Percentiles rank a stretch among this genome's conserved stretches.
Evolutionary conservation across 139 green algal species (phyloP).

Genomic region (Closterium sp.): DNA sequence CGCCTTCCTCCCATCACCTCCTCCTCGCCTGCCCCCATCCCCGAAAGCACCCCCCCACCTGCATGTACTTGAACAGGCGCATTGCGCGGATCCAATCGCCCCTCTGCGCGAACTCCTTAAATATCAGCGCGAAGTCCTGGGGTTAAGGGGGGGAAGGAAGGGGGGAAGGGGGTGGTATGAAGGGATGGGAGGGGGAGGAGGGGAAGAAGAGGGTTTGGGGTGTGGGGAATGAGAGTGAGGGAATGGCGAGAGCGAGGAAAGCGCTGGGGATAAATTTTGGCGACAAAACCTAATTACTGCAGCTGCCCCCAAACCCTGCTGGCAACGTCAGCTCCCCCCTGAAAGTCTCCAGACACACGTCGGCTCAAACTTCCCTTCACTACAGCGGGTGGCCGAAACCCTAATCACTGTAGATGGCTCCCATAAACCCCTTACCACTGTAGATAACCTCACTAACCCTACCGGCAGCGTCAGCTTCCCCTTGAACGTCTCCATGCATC

Average conservation of each 20-base stretch:
- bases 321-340: slow-evolving; percentile 19
- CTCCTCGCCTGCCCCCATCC: background rate
- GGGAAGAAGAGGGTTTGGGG: background rate
- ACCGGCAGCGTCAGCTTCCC: slow-evolving; percentile 32
- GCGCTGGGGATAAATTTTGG: too few relatives aligned
- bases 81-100: slow-evolving; percentile 18
- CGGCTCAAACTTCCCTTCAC: too few relatives aligned
- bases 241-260: too few relatives aligned
- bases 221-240: too few relatives aligned
- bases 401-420: too few relatives aligned
- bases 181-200: background rate
- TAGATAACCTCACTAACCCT: background rate
- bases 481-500: slow-evolving; percentile 44
- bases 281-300: too few relatives aligned
- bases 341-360: slow-evolving; percentile 31
- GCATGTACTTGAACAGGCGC: slow-evolving; percentile 41
- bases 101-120: slow-evolving; percentile 25
- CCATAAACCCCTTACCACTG: too few relatives aligned
- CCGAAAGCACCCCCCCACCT: background rate
- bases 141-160: too few relatives aligned
- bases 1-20: too few relatives aligned
- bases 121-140: slow-evolving; percentile 31
- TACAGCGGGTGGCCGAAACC: too few relatives aligned
- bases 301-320: slow-evolving; percentile 3
- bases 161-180: too few relatives aligned